Base-by-base conservation (phyloP, 495 filamentous ascomycete genomes). In the Penicillium fimorum region DNA sequence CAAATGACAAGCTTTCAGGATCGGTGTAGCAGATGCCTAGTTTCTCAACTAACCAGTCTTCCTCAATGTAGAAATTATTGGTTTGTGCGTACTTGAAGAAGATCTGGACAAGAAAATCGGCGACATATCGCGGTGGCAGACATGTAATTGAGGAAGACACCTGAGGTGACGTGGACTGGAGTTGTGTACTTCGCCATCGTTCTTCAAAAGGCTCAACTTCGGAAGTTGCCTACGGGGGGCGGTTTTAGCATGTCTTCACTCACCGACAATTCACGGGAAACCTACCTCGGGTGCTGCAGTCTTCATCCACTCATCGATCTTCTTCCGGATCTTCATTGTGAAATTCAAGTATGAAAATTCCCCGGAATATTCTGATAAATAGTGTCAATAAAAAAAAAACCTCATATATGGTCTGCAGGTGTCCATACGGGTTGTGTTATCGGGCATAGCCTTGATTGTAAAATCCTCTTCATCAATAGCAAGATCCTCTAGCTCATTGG, bases 81-180 rank as follows among this genome's bases (percentile, higher is more conserved):
- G 79, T 81, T 54, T 80, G 71, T 9, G 79, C 78, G 62, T 79
- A 79, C 58, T 79, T 78, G 64, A 79, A 81, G 58, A 79, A 81
- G 38, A 78, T 76, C 29, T 78, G 71, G 7, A 80, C 69, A 11
- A 82, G 64, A 46, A 81, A 81, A 37, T 80, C 75, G 22, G 77
- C 76, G 22, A 82, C 76, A 58, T 74, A 77, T 24, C 75, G 72
- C 4, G 79, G 79, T 9, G 79, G 79, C 22, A 82, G 71, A 65
- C 72, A 77, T 5, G 72, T 75, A 29, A 75, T 69, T 5, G 73
- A 70, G 22, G 73, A 68, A 7, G 73, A 73, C 2, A 78, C 67
- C 10, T 67, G 50, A 7, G 73, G 64, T 20, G 77, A 75, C 8
- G 69, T 68, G 7, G 77, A 77, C 56, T 81, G 76, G 13, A 80